These are phyloP conservation scores for Neurospora sp. DNA, from an alignment of 495 filamentous ascomycete species.

Conservation along the genomic window DNA sequence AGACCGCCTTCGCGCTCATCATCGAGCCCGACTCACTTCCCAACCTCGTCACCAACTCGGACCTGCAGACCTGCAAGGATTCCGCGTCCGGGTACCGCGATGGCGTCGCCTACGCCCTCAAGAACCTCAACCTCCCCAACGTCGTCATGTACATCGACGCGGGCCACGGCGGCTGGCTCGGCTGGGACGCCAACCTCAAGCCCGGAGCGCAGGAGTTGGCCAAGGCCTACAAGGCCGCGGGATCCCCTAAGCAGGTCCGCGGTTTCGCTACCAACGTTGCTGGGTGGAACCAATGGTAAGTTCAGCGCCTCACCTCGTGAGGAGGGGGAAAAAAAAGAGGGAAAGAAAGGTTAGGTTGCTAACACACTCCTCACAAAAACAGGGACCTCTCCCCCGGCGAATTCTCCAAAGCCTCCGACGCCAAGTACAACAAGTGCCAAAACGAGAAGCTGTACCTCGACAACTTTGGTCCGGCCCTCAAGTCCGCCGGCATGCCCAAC, in stretches of 20 bases:
- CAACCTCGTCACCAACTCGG: conserved; percentile 70
- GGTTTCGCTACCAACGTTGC: conserved; percentile 72
- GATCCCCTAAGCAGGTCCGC: conserved; percentile 53
- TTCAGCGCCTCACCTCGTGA: neutral
- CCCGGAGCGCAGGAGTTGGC: conserved; percentile 62
- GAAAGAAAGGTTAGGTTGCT: neutral
- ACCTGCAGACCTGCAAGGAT: conserved; percentile 51
- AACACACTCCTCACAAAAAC: neutral
- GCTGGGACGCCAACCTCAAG: conserved; percentile 68
- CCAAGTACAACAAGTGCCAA: conserved; percentile 44
- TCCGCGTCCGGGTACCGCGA: conserved; percentile 55
- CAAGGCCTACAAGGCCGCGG: conserved; percentile 54
- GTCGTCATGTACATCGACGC: conserved; percentile 79
- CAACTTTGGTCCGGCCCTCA: conserved; percentile 52
- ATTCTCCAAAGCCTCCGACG: conserved; percentile 48
- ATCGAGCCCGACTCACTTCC: conserved; percentile 71
- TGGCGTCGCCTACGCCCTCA: conserved; percentile 62
- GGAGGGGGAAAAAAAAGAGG: conserved; percentile 7
- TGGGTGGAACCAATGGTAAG: conserved; percentile 60
- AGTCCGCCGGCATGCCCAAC: conserved; percentile 51
- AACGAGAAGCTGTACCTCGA: conserved; percentile 69
- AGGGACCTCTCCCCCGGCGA: conserved; percentile 51
- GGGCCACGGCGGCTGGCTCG: conserved; percentile 74
- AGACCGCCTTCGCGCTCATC: conserved; percentile 44
- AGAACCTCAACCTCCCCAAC: conserved; percentile 61